Conservation (phyloP, 305 asterid species). For the Fraxinus latifolia region DNA sequence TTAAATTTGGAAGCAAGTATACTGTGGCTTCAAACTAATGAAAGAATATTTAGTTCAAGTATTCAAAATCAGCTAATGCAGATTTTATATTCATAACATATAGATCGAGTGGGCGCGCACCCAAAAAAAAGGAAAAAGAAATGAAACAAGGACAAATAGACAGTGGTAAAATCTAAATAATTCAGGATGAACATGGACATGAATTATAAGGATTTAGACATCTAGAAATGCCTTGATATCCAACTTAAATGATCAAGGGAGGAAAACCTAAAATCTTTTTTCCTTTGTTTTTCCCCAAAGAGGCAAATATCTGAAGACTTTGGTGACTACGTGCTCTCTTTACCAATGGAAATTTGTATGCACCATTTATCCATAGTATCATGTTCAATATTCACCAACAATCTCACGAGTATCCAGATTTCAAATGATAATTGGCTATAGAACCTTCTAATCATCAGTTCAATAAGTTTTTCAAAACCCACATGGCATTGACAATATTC, state of each 20-base stretch:
- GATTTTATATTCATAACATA: not conserved
- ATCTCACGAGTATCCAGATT: not conserved
- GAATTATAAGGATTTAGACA: not conserved
- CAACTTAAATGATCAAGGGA: not conserved
- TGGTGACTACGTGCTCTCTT: not conserved
- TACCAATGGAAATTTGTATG: not conserved
- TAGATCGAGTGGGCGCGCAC: not conserved
- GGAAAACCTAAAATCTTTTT: not conserved
- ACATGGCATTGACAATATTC: not conserved
- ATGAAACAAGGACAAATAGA: not conserved
- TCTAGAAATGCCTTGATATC: not conserved
- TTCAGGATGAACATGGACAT: not conserved
- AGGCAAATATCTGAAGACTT: not conserved
- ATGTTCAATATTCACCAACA: conserved; percentile 1
- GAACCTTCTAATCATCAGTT: not conserved
- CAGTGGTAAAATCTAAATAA: not conserved
- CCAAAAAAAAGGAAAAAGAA: not conserved
- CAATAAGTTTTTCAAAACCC: not conserved
- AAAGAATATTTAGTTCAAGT: not conserved
- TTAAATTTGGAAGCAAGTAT: not conserved
- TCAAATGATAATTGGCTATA: not conserved
- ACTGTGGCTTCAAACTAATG: not conserved
- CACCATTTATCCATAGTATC: not conserved
- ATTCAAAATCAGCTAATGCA: not conserved
- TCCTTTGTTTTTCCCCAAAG: not conserved